These are phyloP conservation scores for Triticum urartu DNA, from an alignment of 176 grass and related monocot species.

Conservation along the genomic window DNA sequence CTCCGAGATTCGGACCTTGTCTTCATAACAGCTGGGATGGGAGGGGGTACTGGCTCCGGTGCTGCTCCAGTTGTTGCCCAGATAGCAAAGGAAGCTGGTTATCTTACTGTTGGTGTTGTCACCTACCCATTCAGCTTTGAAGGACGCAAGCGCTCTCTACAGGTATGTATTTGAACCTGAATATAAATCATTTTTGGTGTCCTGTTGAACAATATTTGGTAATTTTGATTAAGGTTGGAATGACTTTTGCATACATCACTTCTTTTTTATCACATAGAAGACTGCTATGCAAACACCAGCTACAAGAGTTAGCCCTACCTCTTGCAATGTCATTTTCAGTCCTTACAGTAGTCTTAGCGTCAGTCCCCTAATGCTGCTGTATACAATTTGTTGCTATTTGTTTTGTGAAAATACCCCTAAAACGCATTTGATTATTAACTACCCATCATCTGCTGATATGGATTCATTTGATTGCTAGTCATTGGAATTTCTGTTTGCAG, in stretches of 20 bases:
- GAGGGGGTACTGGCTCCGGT: constrained; percentile 88
- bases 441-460: background rate
- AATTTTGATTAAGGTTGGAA: background rate
- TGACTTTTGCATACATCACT: background rate
- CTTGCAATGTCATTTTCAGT: background rate
- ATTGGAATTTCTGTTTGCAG: background rate
- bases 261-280: background rate
- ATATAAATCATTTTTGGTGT: background rate
- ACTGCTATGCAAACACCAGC: background rate
- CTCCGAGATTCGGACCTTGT: constrained; percentile 85
- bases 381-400: constrained; percentile 10
- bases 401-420: background rate
- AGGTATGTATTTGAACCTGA: constrained; percentile 45
- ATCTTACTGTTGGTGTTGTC: constrained; percentile 95
- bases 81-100: constrained; percentile 95
- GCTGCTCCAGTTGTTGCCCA: constrained; percentile 99
- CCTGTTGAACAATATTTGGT: background rate
- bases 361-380: background rate
- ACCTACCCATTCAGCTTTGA: constrained; percentile 97
- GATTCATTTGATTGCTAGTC: background rate
- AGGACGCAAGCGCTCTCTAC: constrained; percentile 92
- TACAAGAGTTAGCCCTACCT: background rate
- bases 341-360: background rate
- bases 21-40: constrained; percentile 97
- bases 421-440: background rate